Percentiles rank a stretch among this genome's conserved stretches.
Evolutionary conservation across 306 rosid genomes (phyloP).

Genomic region (Casuarina cunninghamiana): DNA sequence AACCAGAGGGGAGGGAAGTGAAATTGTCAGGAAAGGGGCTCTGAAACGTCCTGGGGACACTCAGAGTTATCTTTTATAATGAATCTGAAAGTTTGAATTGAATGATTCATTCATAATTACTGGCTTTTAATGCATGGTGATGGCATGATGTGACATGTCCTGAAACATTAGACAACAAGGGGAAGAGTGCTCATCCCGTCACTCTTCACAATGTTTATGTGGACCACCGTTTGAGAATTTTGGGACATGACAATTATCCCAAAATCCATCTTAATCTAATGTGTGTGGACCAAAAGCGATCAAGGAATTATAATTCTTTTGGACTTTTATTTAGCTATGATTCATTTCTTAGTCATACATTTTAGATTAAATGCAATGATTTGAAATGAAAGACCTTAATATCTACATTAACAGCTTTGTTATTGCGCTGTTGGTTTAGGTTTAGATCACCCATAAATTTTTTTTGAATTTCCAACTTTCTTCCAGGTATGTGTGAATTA

Average conservation of each 20-base stretch:
- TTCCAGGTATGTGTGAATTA: too few species aligned
- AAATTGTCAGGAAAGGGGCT: slow-evolving; percentile 32
- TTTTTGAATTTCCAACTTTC: too few species aligned
- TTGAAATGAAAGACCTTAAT: too few species aligned
- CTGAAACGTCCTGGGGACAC: slow-evolving; percentile 28
- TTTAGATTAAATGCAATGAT: too few species aligned
- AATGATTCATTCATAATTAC: slow-evolving; percentile 90
- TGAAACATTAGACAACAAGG: slow-evolving; percentile 50
- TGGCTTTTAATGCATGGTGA: slow-evolving; percentile 49
- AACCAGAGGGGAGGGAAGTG: slow-evolving; percentile 28
- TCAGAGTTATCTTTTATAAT: slow-evolving; percentile 55
- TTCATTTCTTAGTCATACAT: too few species aligned
- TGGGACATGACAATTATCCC: neutral
- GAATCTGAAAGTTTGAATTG: slow-evolving; percentile 54
- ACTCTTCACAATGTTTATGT: neutral
- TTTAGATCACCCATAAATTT: too few species aligned
- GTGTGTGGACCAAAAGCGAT: too few species aligned
- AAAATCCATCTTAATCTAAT: neutral
- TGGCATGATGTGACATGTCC: slow-evolving; percentile 53
- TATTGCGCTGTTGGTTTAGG: too few species aligned
- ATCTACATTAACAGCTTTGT: too few species aligned
- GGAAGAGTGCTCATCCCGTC: neutral
- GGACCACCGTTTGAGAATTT: neutral
- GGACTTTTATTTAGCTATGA: too few species aligned
- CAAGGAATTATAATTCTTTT: too few species aligned